These are phyloP conservation scores for Hyparrhenia diplandra DNA, from an alignment of 176 grass and related monocot genomes.

Conservation along the genomic window DNA sequence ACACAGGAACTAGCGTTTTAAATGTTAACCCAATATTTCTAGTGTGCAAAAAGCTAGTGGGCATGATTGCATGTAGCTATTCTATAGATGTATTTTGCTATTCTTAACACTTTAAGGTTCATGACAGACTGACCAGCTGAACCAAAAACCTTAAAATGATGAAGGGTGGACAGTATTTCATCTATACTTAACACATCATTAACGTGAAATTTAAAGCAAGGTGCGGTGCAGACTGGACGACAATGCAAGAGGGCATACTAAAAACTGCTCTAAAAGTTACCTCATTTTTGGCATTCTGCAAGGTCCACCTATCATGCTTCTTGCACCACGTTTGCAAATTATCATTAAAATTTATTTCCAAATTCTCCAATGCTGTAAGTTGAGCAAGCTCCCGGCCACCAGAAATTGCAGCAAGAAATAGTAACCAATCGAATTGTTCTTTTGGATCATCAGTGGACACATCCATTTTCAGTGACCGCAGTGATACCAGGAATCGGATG, in stretches of 20 bases:
- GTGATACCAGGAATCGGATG: background rate
- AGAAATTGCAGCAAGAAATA: background rate
- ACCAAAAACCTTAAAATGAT: no score
- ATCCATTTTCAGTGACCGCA: background rate
- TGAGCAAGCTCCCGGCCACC: background rate
- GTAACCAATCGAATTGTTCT: background rate
- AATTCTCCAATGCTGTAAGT: background rate
- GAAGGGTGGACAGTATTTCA: no score
- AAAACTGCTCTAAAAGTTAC: background rate
- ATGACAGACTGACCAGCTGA: no score
- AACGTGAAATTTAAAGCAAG: no score
- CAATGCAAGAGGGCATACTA: background rate
- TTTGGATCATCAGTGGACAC: background rate
- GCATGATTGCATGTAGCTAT: no score
- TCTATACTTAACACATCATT: no score
- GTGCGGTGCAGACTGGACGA: no score
- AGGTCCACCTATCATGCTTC: background rate
- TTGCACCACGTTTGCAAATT: background rate
- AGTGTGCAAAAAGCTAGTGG: no score
- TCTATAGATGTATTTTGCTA: no score
- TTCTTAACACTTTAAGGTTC: no score
- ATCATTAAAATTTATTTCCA: background rate
- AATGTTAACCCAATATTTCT: no score
- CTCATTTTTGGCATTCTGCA: background rate
- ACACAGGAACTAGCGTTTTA: no score